These are phyloP conservation scores for Colletotrichum scovillei DNA, from an alignment of 2,329 filamentous ascomycete genomes.

Conservation along the genomic window DNA sequence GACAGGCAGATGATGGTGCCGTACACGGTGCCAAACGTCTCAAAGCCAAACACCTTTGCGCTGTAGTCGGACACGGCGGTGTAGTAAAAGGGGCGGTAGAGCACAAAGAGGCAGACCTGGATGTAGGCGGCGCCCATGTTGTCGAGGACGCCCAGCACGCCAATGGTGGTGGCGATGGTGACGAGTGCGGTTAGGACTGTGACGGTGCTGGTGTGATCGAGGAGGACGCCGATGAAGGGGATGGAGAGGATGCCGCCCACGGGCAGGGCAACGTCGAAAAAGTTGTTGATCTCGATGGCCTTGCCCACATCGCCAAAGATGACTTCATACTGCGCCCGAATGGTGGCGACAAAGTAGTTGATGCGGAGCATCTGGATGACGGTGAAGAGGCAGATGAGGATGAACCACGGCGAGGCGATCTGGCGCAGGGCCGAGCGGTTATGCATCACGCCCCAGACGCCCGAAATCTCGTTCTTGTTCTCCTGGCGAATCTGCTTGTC, in stretches of 20 bases:
- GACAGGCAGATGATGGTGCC: conserved; percentile 89
- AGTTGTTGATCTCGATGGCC: conserved; percentile 79
- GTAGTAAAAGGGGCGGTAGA: conserved; percentile 92
- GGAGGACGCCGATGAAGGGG: conserved; percentile 84
- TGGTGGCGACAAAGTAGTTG: conserved; percentile 93
- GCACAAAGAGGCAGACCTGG: conserved; percentile 82
- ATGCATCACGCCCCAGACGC: conserved; percentile 90
- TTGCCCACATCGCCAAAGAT: conserved; percentile 72
- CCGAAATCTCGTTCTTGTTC: conserved; percentile 75
- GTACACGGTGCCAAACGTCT: conserved; percentile 94
- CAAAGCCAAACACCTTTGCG: conserved; percentile 92
- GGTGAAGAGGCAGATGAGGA: conserved; percentile 85
- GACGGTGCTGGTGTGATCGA: conserved; percentile 81
- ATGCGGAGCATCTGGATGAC: conserved; percentile 82
- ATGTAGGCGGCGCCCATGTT: conserved; percentile 77
- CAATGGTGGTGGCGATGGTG: conserved; percentile 77
- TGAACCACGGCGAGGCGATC: conserved; percentile 84
- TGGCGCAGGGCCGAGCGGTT: conserved; percentile 77
- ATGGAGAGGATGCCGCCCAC: conserved; percentile 86
- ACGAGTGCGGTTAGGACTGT: conserved; percentile 79
- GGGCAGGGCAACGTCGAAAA: conserved; percentile 84
- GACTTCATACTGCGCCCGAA: conserved; percentile 83
- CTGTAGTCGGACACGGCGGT: conserved; percentile 90
- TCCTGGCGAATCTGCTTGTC: conserved; percentile 73
- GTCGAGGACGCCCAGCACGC: conserved; percentile 79